Base-by-base conservation (phyloP, 192 early-diverging fungal species). In the Chytriomyces confervae region DNA sequence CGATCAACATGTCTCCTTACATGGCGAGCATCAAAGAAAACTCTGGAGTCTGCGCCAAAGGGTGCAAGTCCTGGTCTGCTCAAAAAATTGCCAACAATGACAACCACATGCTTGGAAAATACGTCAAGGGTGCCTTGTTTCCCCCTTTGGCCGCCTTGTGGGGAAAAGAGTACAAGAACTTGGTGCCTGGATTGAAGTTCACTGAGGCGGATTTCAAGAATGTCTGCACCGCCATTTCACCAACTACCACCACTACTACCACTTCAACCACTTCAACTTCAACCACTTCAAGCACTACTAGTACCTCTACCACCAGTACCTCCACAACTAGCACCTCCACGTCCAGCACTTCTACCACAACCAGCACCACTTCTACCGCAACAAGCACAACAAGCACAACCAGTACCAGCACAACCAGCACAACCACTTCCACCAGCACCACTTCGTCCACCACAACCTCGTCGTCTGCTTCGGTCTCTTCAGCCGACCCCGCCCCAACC, bases 51-150 rank as follows among this genome's bases (percentile, higher is more conserved):
- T 36, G 36, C 36, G 36, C 36, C 36, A 36, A 36, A 1, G 36
- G 36, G 3, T 36, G 36, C 36, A 36, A 36, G 36, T 36, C 36
- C 36, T 36, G 36, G 36, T 36, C 36, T 3, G 36, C 36, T 36
- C 36, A 36, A 36, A 36, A 57, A 57, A 20, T 57, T 57, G 43
- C 66, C 29, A 43, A 23, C 47, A 29, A 68, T 8, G 27, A 68
- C 66, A 46, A 68, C 47, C 66, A 68, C 46, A 36, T 68, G 66
- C 9, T 13, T 10, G 27, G 27, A 13, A 57, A 57, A 57, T 57
- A n/a, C 66, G 47, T 16, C 18, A 18, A 36, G 43, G 27, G 16
- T 10, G 16, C 66, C 16, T 27, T 11, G 8, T 16, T 5, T 1
- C 5, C 10, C 24, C 66, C 66, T 13, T 48, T 68, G 9, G 53